These are phyloP conservation scores for Fusarium sarcochroum DNA, from an alignment of 2,329 filamentous ascomycete genomes.

Conservation along the genomic window DNA sequence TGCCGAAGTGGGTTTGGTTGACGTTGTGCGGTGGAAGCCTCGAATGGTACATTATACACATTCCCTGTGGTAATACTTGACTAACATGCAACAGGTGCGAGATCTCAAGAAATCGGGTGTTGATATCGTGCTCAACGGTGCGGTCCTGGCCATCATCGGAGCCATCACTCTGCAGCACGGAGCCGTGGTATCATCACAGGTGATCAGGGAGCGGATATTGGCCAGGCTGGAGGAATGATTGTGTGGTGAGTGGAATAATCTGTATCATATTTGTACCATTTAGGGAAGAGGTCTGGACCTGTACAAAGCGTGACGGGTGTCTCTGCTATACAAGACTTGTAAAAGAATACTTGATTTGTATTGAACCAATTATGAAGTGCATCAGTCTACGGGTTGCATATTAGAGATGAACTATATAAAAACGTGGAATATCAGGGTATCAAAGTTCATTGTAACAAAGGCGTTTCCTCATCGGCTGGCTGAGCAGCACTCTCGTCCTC, in stretches of 20 bases:
- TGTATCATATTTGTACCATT: slow-evolving; percentile 51
- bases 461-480: slow-evolving; percentile 53
- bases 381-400: slow-evolving; percentile 27
- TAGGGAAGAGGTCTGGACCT: slow-evolving; percentile 47
- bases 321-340: slow-evolving; percentile 34
- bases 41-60: slow-evolving; percentile 72
- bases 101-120: slow-evolving; percentile 81
- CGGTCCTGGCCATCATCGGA: slow-evolving; percentile 88
- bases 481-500: slow-evolving; percentile 29
- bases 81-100: slow-evolving; percentile 62
- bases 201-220: slow-evolving; percentile 84
- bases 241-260: slow-evolving; percentile 40
- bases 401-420: slow-evolving; percentile 7
- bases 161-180: slow-evolving; percentile 92
- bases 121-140: slow-evolving; percentile 80
- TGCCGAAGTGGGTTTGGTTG: slow-evolving; percentile 76
- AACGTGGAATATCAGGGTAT: slow-evolving; percentile 7
- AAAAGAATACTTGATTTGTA: slow-evolving; percentile 29
- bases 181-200: slow-evolving; percentile 79
- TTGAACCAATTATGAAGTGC: slow-evolving; percentile 39
- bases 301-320: slow-evolving; percentile 46
- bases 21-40: slow-evolving; percentile 91
- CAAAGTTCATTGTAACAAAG: slow-evolving; percentile 48
- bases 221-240: slow-evolving; percentile 47
- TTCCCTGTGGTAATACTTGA: background rate